Conservation (phyloP, 148 eudicot species). For the Rhododendron williamsianum region DNA sequence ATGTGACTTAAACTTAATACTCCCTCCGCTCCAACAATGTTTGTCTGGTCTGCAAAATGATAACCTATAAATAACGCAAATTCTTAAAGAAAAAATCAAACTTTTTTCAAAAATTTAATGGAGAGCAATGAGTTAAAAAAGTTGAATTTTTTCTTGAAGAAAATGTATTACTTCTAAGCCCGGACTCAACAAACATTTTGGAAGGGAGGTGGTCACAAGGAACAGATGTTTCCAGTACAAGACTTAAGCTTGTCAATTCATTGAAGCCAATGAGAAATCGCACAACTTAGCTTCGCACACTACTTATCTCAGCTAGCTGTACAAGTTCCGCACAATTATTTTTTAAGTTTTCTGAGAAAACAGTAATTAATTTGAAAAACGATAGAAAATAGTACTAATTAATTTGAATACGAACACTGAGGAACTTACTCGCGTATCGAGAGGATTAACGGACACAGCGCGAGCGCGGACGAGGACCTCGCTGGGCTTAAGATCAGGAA, state of each 20-base stretch:
- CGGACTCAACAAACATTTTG: no score
- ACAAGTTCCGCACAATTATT: not conserved
- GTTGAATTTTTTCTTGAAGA: no score
- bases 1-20: no score
- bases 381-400: not conserved
- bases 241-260: not conserved
- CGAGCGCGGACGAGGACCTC: conserved; percentile 82
- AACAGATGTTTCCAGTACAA: not conserved
- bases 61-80: no score
- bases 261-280: not conserved
- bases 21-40: no score
- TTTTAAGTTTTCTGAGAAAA: not conserved
- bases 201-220: no score
- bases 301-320: not conserved
- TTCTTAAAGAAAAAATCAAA: no score
- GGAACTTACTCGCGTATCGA: conserved; percentile 63
- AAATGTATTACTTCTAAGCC: no score
- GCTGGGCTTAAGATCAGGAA: conserved; percentile 75
- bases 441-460: conserved; percentile 92
- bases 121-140: no score
- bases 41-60: no score
- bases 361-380: not conserved
- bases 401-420: not conserved
- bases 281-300: not conserved
- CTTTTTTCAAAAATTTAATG: no score